These are phyloP conservation scores for Aspergillus novoparasiticus DNA, from an alignment of 2,329 filamentous ascomycete species.

Conservation along the genomic window DNA sequence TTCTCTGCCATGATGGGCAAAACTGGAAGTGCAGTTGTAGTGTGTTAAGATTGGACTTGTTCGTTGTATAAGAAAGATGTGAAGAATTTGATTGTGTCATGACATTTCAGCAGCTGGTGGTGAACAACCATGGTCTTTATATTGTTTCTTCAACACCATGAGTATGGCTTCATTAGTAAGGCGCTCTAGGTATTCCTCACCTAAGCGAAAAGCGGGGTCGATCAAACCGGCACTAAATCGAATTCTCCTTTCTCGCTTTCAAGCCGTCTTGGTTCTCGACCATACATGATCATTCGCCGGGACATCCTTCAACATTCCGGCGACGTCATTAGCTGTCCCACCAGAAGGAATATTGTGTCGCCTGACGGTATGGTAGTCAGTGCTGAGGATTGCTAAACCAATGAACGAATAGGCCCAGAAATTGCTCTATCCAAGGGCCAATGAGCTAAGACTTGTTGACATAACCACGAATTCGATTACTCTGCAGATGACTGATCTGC, in stretches of 20 bases:
- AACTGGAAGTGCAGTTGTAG: neutral
- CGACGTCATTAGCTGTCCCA: neutral
- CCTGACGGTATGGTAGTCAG: neutral
- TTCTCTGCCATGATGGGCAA: slow-evolving; percentile 25
- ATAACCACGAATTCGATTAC: neutral
- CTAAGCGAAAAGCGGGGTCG: neutral
- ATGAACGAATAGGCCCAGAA: neutral
- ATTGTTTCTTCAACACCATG: neutral
- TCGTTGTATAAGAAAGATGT: neutral
- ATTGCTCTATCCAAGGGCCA: neutral
- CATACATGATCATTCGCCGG: neutral
- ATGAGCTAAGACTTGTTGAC: neutral
- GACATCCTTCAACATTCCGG: neutral
- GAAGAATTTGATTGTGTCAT: neutral
- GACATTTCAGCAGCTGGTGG: neutral
- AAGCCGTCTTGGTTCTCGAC: neutral
- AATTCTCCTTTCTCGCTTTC: neutral
- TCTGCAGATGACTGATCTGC: too few species aligned
- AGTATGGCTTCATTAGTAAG: neutral
- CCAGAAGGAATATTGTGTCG: neutral
- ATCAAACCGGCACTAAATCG: neutral
- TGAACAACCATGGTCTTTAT: neutral
- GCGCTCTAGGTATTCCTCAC: neutral
- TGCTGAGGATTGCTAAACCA: neutral
- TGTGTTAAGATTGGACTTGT: neutral